phyloP scores from a whole-genome alignment of 108 stramenopile genomes.

The Skeletonema menzelii region DNA sequence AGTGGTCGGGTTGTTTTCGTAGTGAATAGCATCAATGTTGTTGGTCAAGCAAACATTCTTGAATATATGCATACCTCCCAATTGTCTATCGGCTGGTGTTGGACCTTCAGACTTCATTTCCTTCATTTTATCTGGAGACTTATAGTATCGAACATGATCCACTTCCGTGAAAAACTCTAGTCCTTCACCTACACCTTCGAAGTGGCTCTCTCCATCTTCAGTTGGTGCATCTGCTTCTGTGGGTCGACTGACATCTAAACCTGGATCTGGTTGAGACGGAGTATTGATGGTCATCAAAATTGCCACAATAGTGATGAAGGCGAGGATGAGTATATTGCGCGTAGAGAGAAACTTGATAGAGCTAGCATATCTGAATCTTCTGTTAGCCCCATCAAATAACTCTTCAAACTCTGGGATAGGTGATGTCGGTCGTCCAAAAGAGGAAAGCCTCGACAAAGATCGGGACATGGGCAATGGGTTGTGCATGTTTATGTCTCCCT shows the following conservation, averaged over 20 bases:
- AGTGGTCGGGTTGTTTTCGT: constrained; percentile 8
- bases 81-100: constrained; percentile 6
- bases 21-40: constrained; percentile 21
- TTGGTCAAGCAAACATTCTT: constrained; percentile 42
- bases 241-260: background rate
- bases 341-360: constrained; percentile 1
- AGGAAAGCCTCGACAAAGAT: background rate
- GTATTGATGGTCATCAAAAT: background rate
- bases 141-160: constrained; percentile 30
- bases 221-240: background rate
- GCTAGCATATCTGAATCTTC: background rate
- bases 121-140: constrained; percentile 31
- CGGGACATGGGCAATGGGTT: background rate
- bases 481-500: background rate
- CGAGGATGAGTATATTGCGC: background rate
- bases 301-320: background rate
- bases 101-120: constrained; percentile 34
- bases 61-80: constrained; percentile 33
- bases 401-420: background rate
- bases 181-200: constrained; percentile 31
- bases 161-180: constrained; percentile 27
- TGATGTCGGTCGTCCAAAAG: background rate
- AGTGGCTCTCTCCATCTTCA: constrained; percentile 29
- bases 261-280: background rate
- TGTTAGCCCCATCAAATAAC: background rate